These are phyloP conservation scores for Deinandra increscens DNA, from an alignment of 129 eudicot genomes.

Conservation along the genomic window DNA sequence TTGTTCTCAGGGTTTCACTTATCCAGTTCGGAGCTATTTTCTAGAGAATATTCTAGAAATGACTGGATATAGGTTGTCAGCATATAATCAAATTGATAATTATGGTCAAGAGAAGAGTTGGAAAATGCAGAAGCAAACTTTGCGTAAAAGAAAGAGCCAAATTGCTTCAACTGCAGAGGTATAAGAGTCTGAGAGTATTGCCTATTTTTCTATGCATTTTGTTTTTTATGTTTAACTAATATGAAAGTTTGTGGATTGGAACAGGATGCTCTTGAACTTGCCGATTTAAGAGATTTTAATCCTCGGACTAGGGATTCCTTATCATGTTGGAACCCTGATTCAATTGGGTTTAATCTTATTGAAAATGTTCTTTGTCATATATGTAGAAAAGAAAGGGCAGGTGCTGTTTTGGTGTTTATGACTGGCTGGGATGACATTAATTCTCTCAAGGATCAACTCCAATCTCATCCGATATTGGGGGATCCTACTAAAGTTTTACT, in stretches of 20 bases:
- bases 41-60: conserved; percentile 81
- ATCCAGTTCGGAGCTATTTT: conserved; percentile 85
- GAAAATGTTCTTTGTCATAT: conserved; percentile 86
- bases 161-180: conserved; percentile 99
- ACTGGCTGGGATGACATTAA: conserved; percentile 99
- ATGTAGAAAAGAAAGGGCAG: conserved; percentile 86
- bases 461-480: conserved; percentile 79
- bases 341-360: conserved; percentile 93
- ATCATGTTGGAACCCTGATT: conserved; percentile 97
- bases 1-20: conserved; percentile 76
- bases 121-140: conserved; percentile 93
- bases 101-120: conserved; percentile 95
- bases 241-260: conserved; percentile 28
- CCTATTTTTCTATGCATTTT: neutral
- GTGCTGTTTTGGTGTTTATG: conserved; percentile 95
- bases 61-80: conserved; percentile 73
- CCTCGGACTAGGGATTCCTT: conserved; percentile 66
- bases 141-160: conserved; percentile 78
- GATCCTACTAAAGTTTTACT: conserved; percentile 80
- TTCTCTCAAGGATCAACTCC: conserved; percentile 88
- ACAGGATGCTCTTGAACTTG: conserved; percentile 81
- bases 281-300: conserved; percentile 63
- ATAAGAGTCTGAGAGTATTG: conserved; percentile 13
- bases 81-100: conserved; percentile 91
- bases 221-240: conserved; percentile 8